A percentile compares a stretch with the other conserved stretches of the same genome.
Evolutionary conservation across 2,329 filamentous ascomycete genomes (phyloP).

Genomic region (Arachnomyces sp.): DNA sequence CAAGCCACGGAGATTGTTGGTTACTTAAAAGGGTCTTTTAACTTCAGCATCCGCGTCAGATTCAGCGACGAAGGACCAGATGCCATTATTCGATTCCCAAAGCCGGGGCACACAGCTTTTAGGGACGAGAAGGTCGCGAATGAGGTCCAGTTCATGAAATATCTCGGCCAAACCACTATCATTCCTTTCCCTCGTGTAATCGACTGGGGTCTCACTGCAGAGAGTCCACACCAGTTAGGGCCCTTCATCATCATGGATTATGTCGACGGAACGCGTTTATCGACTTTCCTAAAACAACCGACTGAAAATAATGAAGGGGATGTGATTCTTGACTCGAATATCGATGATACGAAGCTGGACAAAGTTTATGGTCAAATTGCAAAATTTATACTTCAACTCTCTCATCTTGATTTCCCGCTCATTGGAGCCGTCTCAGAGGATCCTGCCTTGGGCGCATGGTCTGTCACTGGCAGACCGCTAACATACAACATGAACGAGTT

Average conservation of each 20-base stretch:
- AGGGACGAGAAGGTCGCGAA: slow-evolving; percentile 26
- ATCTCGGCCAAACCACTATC: slow-evolving; percentile 13
- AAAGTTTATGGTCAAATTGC: slow-evolving; percentile 16
- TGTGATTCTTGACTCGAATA: slow-evolving; percentile 11
- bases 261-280: slow-evolving; percentile 13
- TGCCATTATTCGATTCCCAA: slow-evolving; percentile 17
- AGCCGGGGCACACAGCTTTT: slow-evolving; percentile 12
- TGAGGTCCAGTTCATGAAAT: slow-evolving; percentile 19
- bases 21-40: slow-evolving; percentile 16
- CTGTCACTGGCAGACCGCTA: slow-evolving; percentile 27
- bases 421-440: slow-evolving; percentile 32
- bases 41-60: slow-evolving; percentile 16
- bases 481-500: slow-evolving; percentile 38
- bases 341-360: slow-evolving; percentile 15
- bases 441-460: slow-evolving; percentile 18
- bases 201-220: slow-evolving; percentile 13
- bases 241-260: slow-evolving; percentile 21
- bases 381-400: slow-evolving; percentile 24
- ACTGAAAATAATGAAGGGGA: slow-evolving; percentile 16
- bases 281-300: slow-evolving; percentile 13
- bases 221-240: slow-evolving; percentile 14
- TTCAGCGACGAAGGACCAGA: slow-evolving; percentile 14
- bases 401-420: slow-evolving; percentile 20
- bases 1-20: slow-evolving; percentile 12
- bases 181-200: slow-evolving; percentile 16